Evolutionary conservation across 1,284 basidiomycete genomes (phyloP).

Genomic region (Sphagnurus paluster): DNA sequence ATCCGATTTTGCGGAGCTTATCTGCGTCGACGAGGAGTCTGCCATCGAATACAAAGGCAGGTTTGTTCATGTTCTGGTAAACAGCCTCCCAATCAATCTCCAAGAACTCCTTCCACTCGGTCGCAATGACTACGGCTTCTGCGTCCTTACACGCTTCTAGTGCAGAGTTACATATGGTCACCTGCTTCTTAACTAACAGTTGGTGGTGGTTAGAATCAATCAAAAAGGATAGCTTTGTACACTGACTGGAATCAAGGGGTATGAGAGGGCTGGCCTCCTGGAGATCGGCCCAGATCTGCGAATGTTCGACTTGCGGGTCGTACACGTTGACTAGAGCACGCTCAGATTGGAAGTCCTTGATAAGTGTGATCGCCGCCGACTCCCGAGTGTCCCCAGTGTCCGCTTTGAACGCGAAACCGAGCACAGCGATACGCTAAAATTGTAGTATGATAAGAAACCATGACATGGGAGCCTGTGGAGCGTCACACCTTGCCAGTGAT

Average conservation of each 20-base stretch:
- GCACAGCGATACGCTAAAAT: conserved; percentile 86
- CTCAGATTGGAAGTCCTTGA: conserved; percentile 92
- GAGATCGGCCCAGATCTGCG: conserved; percentile 79
- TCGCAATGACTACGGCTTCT: conserved; percentile 92
- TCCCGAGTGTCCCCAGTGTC: conserved; percentile 98
- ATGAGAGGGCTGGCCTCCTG: conserved; percentile 61
- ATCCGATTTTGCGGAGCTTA: conserved; percentile 84
- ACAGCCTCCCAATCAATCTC: conserved; percentile 88
- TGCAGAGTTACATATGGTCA: conserved; percentile 76
- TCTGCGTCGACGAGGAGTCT: conserved; percentile 83
- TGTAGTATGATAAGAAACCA: conserved; percentile 17
- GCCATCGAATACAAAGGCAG: conserved; percentile 95
- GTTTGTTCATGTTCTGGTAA: conserved; percentile 92
- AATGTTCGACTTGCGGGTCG: conserved; percentile 83
- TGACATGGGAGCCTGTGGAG: conserved; percentile 21
- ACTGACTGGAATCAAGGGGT: conserved; percentile 62
- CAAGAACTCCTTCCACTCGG: conserved; percentile 96
- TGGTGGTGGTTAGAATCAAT: not conserved
- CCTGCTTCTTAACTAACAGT: conserved; percentile 78
- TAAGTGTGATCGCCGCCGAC: conserved; percentile 93
- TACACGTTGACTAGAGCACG: conserved; percentile 86
- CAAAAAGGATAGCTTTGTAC: conserved; percentile 1
- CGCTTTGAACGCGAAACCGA: conserved; percentile 96
- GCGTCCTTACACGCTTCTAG: conserved; percentile 87
- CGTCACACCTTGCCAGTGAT: conserved; percentile 90